These are phyloP conservation scores for Diplodia scrobiculata DNA, from an alignment of 2,329 filamentous ascomycete genomes.

Conservation along the genomic window DNA sequence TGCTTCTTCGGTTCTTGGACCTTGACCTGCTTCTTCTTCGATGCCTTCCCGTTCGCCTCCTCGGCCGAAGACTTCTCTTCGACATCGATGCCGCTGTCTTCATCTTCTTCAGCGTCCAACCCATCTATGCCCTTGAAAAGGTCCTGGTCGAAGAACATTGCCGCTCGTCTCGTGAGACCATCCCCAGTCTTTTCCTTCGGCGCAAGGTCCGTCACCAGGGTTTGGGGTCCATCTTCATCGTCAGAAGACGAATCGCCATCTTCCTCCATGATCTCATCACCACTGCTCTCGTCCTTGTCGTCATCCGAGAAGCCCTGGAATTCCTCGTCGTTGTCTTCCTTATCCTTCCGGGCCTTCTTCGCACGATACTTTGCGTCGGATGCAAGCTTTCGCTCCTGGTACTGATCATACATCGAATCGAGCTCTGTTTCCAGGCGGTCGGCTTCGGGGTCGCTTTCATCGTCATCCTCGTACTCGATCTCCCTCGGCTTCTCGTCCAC, in stretches of 20 bases:
- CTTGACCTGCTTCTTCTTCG: conserved; percentile 31
- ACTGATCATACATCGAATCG: conserved; percentile 83
- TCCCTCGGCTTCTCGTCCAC: conserved; percentile 54
- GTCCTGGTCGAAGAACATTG: conserved; percentile 90
- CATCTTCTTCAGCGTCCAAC: conserved; percentile 53
- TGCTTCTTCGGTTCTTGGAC: conserved; percentile 31
- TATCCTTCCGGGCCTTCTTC: conserved; percentile 81
- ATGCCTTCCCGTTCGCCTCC: conserved; percentile 32
- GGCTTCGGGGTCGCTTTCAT: conserved; percentile 74
- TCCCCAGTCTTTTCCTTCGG: conserved; percentile 53
- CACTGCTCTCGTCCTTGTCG: conserved; percentile 59
- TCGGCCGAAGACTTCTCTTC: conserved; percentile 36
- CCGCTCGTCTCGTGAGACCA: conserved; percentile 79
- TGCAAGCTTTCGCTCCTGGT: conserved; percentile 76
- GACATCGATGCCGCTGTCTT: conserved; percentile 48
- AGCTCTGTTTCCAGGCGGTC: conserved; percentile 82
- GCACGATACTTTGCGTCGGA: conserved; percentile 84
- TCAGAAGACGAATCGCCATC: conserved; percentile 66
- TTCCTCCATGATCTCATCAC: conserved; percentile 60
- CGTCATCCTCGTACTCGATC: conserved; percentile 53
- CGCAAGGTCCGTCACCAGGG: conserved; percentile 65
- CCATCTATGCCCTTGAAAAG: conserved; percentile 84
- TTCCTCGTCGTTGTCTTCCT: conserved; percentile 72
- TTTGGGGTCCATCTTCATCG: conserved; percentile 53
- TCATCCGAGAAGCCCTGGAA: conserved; percentile 84